Conservation (phyloP, 2,329 filamentous ascomycete species). For the Capronia americana region DNA sequence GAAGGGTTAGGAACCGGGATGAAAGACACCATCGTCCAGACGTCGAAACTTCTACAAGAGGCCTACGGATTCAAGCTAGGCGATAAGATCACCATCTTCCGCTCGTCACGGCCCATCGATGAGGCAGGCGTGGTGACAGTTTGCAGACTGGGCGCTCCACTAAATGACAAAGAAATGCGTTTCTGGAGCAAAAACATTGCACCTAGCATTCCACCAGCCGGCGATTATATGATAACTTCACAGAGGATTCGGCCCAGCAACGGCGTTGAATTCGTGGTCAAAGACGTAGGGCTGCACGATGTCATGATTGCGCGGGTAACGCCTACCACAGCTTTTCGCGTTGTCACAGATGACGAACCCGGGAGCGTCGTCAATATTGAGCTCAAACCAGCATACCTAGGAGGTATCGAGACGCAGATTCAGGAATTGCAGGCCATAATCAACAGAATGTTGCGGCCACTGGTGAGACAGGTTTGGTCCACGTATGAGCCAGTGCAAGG, state of each 20-base stretch:
- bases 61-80: conserved; percentile 74
- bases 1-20: conserved; percentile 64
- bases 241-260: conserved; percentile 35
- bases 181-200: conserved; percentile 59
- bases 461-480: conserved; percentile 20
- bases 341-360: conserved; percentile 4
- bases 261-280: conserved; percentile 43
- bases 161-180: conserved; percentile 44
- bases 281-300: conserved; percentile 22
- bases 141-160: conserved; percentile 41
- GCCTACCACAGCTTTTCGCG: conserved; percentile 25
- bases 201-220: conserved; percentile 56
- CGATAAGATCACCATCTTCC: conserved; percentile 69
- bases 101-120: conserved; percentile 57
- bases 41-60: conserved; percentile 75
- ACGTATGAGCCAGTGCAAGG: conserved; percentile 54
- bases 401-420: conserved; percentile 32
- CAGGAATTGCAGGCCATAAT: conserved; percentile 32
- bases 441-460: conserved; percentile 24
- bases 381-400: conserved; percentile 31
- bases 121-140: conserved; percentile 66
- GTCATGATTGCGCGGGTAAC: conserved; percentile 32
- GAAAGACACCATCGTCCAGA: conserved; percentile 71
- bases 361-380: conserved; percentile 13
- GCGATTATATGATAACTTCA: conserved; percentile 43